phyloP scores from a whole-genome alignment of 768 basidiomycete species.

The Amanita jacksonii region DNA sequence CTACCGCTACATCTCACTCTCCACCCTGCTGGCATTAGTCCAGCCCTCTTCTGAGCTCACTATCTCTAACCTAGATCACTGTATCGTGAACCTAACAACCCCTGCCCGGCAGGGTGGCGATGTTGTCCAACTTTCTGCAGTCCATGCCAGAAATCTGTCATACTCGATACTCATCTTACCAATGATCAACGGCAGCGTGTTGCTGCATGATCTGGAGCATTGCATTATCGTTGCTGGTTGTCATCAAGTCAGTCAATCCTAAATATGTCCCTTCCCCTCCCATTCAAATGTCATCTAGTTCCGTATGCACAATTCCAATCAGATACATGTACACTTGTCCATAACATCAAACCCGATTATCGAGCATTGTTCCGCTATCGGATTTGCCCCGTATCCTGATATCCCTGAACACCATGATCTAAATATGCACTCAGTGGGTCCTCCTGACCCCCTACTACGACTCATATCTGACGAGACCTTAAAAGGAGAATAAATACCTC shows the following conservation, averaged over 20 bases:
- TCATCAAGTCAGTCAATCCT: slow-evolving; percentile 55
- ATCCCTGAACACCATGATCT: slow-evolving; percentile 8
- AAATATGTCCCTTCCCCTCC: background rate
- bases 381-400: slow-evolving; percentile 56
- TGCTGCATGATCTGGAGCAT: slow-evolving; percentile 52
- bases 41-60: slow-evolving; percentile 41
- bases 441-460: background rate
- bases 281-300: slow-evolving; percentile 43
- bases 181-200: slow-evolving; percentile 54
- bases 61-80: slow-evolving; percentile 55
- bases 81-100: slow-evolving; percentile 54
- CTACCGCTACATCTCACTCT: slow-evolving; percentile 33
- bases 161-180: slow-evolving; percentile 62
- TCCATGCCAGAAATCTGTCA: slow-evolving; percentile 55
- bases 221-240: slow-evolving; percentile 66
- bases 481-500: slow-evolving; percentile 29
- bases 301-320: slow-evolving; percentile 71
- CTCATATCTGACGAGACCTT: background rate
- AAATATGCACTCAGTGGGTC: background rate
- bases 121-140: slow-evolving; percentile 33
- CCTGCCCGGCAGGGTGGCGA: slow-evolving; percentile 13
- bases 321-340: slow-evolving; percentile 56
- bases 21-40: slow-evolving; percentile 27
- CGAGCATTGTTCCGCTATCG: slow-evolving; percentile 56
- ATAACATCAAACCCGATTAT: slow-evolving; percentile 71